phyloP scores from a whole-genome alignment of 1,284 basidiomycete species.

The Leccinum fuscescens region DNA sequence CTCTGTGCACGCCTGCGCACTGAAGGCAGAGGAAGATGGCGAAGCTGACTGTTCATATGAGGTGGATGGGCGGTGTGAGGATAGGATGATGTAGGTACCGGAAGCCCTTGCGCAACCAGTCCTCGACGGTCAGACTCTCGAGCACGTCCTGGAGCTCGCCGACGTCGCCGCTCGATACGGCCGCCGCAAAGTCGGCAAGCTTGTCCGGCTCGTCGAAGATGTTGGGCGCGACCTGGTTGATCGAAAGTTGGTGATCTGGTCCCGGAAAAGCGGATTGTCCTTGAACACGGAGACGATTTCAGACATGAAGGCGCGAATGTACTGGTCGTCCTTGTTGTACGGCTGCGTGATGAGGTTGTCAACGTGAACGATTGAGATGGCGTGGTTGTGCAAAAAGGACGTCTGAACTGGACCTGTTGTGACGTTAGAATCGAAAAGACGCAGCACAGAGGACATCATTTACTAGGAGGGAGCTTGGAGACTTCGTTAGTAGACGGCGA shows the following conservation, averaged over 20 bases:
- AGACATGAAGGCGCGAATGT: slow-evolving; percentile 93
- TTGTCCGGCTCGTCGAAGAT: slow-evolving; percentile 99
- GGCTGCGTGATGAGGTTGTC: slow-evolving; percentile 81
- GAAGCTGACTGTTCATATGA: slow-evolving; percentile 48
- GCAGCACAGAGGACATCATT: neutral
- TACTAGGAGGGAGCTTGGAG: slow-evolving; percentile 21
- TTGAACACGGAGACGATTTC: slow-evolving; percentile 99
- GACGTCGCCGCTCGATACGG: slow-evolving; percentile 90
- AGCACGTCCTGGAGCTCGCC: slow-evolving; percentile 92
- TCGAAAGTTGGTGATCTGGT: slow-evolving; percentile 96
- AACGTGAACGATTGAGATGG: slow-evolving; percentile 90
- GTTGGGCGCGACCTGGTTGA: slow-evolving; percentile 93
- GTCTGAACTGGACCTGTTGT: slow-evolving; percentile 68
- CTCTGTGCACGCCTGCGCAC: slow-evolving; percentile 88
- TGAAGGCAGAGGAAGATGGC: slow-evolving; percentile 89
- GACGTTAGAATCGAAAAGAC: neutral
- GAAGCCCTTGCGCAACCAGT: slow-evolving; percentile 92
- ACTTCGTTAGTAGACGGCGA: slow-evolving; percentile 38
- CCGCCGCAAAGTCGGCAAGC: slow-evolving; percentile 96
- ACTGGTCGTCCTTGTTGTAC: slow-evolving; percentile 91
- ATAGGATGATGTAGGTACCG: slow-evolving; percentile 41
- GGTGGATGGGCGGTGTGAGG: neutral
- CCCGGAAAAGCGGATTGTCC: slow-evolving; percentile 94
- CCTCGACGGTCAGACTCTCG: slow-evolving; percentile 84
- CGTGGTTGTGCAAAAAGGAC: slow-evolving; percentile 87